These are phyloP conservation scores for Lepidopterella palustris DNA, from an alignment of 495 filamentous ascomycete species.

Conservation along the genomic window DNA sequence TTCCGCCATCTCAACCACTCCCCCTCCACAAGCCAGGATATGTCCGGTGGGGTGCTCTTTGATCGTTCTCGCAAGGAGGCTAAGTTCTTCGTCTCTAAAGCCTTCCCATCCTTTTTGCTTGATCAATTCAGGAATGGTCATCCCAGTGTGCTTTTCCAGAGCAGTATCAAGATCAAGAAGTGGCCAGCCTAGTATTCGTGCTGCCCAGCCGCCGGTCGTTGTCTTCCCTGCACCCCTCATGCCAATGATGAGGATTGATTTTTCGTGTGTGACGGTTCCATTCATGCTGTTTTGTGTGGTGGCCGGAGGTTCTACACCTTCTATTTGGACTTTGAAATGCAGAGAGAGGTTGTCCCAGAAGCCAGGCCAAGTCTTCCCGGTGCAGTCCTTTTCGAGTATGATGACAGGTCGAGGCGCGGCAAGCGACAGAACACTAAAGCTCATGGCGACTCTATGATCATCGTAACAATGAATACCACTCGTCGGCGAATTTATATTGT, in stretches of 20 bases:
- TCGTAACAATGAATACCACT: conserved; percentile 88
- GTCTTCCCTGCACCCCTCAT: conserved; percentile 99
- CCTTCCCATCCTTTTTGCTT: conserved; percentile 74
- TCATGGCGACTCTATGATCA: conserved; percentile 97
- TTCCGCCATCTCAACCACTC: conserved; percentile 80
- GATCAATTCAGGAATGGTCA: conserved; percentile 81
- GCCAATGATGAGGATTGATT: conserved; percentile 86
- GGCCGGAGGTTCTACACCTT: conserved; percentile 55
- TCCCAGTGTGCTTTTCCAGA: conserved; percentile 64
- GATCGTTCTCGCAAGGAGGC: conserved; percentile 63
- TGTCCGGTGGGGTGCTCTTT: conserved; percentile 66
- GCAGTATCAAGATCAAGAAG: conserved; percentile 84
- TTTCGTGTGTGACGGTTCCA: conserved; percentile 38
- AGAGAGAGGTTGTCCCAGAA: conserved; percentile 91
- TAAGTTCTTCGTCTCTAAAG: conserved; percentile 76
- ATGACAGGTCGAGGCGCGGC: conserved; percentile 68
- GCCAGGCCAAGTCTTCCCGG: conserved; percentile 98
- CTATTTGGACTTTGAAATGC: conserved; percentile 64
- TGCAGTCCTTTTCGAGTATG: conserved; percentile 83
- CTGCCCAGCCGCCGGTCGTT: conserved; percentile 80
- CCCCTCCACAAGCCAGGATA: conserved; percentile 90
- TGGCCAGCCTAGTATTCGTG: conserved; percentile 62
- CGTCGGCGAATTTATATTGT: conserved; percentile 40
- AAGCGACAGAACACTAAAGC: conserved; percentile 83
- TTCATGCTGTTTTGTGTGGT: conserved; percentile 34